Conservation (phyloP, 2,329 filamentous ascomycete genomes). For the Stemphylium vesicarium region DNA sequence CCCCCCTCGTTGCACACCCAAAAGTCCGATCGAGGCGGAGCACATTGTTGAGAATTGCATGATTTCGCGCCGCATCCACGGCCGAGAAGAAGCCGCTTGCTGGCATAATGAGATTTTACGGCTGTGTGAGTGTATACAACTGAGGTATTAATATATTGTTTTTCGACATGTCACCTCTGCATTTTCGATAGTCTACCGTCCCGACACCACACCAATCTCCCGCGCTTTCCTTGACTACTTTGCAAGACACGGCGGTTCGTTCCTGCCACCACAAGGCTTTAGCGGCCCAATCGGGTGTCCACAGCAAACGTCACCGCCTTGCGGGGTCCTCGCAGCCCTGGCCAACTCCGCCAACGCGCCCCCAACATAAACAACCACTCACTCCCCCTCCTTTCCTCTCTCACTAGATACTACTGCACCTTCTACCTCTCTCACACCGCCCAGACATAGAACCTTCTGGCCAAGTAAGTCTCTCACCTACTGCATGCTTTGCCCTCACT, state of each 20-base stretch:
- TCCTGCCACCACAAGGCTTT: slow-evolving; percentile 13
- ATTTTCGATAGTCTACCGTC: neutral
- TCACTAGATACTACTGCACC: slow-evolving; percentile 23
- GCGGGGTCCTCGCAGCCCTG: slow-evolving; percentile 24
- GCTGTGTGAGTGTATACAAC: neutral
- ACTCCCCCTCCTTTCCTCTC: slow-evolving; percentile 21
- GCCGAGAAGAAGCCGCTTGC: slow-evolving; percentile 26
- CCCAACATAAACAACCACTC: slow-evolving; percentile 30
- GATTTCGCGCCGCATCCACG: slow-evolving; percentile 28
- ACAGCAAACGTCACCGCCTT: slow-evolving; percentile 39
- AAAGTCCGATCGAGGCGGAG: slow-evolving; percentile 16
- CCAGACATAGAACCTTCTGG: slow-evolving; percentile 24
- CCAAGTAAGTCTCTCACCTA: slow-evolving; percentile 22
- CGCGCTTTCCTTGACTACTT: slow-evolving; percentile 26
- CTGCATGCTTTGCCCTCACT: slow-evolving; percentile 13
- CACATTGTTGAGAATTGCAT: slow-evolving; percentile 11
- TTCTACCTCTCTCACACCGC: slow-evolving; percentile 33
- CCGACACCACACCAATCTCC: slow-evolving; percentile 3
- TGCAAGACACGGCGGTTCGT: slow-evolving; percentile 17
- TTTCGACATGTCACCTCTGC: neutral
- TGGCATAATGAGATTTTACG: neutral
- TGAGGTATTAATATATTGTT: slow-evolving; percentile 37
- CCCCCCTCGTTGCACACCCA: slow-evolving; percentile 7
- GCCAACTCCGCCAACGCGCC: slow-evolving; percentile 33
- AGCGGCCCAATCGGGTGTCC: slow-evolving; percentile 34